phyloP scores from a whole-genome alignment of 2,329 filamentous ascomycete species.

The Fusarium nygamai region DNA sequence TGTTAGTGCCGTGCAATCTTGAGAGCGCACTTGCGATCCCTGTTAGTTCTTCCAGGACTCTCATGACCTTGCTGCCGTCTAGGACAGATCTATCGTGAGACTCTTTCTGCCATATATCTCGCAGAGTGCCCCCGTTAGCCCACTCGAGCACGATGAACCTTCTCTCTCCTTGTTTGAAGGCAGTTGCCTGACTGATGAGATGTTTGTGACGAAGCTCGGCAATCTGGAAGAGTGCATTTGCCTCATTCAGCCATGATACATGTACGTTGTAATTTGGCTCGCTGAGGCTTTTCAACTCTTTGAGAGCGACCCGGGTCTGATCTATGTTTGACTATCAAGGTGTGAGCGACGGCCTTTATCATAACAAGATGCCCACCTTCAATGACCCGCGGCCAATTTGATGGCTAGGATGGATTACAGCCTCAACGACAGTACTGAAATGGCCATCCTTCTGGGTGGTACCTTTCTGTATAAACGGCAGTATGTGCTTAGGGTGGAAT shows the following conservation, averaged over 20 bases:
- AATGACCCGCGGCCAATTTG: not conserved
- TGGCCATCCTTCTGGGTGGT: conserved; percentile 1
- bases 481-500: not conserved
- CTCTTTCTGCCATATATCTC: conserved; percentile 13
- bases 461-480: conserved; percentile 1
- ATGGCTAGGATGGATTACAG: conserved; percentile 9
- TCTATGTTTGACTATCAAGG: not conserved
- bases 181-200: conserved; percentile 9
- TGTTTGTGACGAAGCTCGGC: conserved; percentile 5
- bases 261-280: conserved; percentile 4
- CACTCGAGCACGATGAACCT: conserved; percentile 29
- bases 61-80: not conserved
- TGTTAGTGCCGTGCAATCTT: not conserved
- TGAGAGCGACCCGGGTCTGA: conserved; percentile 3
- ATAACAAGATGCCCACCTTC: not conserved
- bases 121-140: conserved; percentile 23
- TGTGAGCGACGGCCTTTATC: not conserved
- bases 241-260: not conserved
- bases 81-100: not conserved
- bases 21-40: conserved; percentile 21
- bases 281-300: conserved; percentile 6
- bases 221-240: conserved; percentile 13
- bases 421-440: conserved; percentile 20
- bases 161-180: not conserved
- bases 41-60: conserved; percentile 15